phyloP scores from a whole-genome alignment of 2,329 filamentous ascomycete species.

The Talaromyces sp. region DNA sequence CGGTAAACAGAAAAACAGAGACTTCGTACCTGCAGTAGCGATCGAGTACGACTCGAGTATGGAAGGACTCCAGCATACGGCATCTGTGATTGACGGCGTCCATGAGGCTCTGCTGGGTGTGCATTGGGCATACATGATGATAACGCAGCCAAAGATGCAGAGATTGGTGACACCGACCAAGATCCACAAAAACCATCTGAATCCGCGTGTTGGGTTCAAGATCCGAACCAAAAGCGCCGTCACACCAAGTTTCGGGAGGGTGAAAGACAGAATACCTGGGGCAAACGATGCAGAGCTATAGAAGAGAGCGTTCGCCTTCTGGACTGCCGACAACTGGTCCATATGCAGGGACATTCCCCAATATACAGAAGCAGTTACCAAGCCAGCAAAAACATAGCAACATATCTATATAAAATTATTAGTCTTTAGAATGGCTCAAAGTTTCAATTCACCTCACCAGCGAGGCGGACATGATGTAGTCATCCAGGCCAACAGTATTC shows the following conservation, averaged over 20 bases:
- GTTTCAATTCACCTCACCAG: conserved; percentile 1
- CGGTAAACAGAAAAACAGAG: background rate
- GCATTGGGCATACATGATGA: conserved; percentile 41
- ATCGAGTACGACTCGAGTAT: conserved; percentile 37
- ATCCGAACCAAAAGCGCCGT: conserved; percentile 21
- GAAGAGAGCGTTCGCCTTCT: conserved; percentile 15
- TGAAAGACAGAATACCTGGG: conserved; percentile 24
- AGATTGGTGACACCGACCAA: conserved; percentile 26
- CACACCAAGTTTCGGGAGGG: conserved; percentile 24
- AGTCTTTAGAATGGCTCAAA: background rate
- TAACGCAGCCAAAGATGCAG: conserved; percentile 29
- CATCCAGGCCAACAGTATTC: conserved; percentile 9
- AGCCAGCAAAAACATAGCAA: conserved; percentile 4
- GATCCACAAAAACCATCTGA: conserved; percentile 17
- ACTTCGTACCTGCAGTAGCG: conserved; percentile 32
- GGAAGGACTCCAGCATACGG: conserved; percentile 29
- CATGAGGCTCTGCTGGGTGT: conserved; percentile 35
- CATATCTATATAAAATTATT: conserved; percentile 2
- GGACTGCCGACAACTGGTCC: conserved; percentile 14
- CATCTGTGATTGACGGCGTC: conserved; percentile 24
- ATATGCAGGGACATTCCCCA: conserved; percentile 8
- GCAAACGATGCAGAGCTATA: conserved; percentile 22
- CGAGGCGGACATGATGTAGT: conserved; percentile 9
- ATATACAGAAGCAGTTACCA: conserved; percentile 5
- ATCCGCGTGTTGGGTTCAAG: conserved; percentile 18